These are phyloP conservation scores for Helicostylum pulchrum DNA, from an alignment of 192 early-diverging fungal species.

Conservation along the genomic window DNA sequence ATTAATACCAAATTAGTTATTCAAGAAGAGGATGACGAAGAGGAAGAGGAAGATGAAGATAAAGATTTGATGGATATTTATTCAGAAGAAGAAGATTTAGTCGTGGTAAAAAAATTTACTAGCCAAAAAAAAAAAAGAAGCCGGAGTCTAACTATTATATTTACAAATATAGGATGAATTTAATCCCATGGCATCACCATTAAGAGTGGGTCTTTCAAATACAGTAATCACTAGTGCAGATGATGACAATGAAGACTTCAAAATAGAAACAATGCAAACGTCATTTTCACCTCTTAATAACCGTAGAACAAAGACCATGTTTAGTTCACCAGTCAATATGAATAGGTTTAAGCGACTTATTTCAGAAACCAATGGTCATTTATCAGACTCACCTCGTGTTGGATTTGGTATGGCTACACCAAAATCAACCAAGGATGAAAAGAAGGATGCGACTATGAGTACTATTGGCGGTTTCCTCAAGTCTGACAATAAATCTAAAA, in stretches of 20 bases:
- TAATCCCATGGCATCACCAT: not conserved
- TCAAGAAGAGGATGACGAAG: constrained; percentile 17
- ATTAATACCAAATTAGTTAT: not conserved
- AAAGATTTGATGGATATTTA: not conserved
- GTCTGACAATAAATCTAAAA: too few species aligned
- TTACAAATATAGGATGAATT: not conserved
- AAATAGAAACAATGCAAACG: not conserved
- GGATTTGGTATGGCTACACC: constrained; percentile 10
- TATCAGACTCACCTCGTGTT: not conserved
- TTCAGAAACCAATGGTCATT: constrained; percentile 7
- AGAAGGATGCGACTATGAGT: not conserved
- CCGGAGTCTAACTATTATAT: too few species aligned
- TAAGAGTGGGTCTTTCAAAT: not conserved
- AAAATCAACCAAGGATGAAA: not conserved
- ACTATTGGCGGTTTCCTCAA: too few species aligned
- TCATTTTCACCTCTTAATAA: not conserved
- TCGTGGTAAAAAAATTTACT: too few species aligned
- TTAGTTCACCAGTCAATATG: constrained; percentile 12
- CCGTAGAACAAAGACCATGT: constrained; percentile 6
- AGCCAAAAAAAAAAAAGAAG: too few species aligned
- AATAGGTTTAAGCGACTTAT: constrained; percentile 20
- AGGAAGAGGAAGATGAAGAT: constrained; percentile 2
- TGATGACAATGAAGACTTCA: constrained; percentile 1
- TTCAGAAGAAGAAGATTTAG: not conserved
- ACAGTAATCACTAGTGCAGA: not conserved